These are phyloP conservation scores for Pyrenophora tritici-repentis DNA, from an alignment of 2,329 filamentous ascomycete species.

Conservation along the genomic window DNA sequence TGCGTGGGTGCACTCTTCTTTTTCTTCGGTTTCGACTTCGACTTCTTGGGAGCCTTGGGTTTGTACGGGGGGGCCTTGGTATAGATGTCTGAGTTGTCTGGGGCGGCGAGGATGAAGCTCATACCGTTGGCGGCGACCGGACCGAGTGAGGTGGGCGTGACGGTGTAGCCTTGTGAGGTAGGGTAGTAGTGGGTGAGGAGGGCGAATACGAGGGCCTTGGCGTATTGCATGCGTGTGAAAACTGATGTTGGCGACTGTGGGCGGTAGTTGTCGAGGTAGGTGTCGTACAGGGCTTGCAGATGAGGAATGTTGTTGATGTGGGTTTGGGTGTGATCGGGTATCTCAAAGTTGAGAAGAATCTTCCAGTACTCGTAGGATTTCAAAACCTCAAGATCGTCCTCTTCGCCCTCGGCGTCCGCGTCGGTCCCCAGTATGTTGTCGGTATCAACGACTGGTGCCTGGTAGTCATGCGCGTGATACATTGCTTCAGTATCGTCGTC, in stretches of 20 bases:
- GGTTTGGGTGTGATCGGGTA: constrained; percentile 7
- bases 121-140: constrained; percentile 17
- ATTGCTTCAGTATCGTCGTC: neutral
- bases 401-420: neutral
- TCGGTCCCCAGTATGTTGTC: neutral
- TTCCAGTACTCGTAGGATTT: neutral
- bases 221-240: constrained; percentile 21
- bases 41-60: constrained; percentile 3
- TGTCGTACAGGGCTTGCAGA: constrained; percentile 17
- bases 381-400: neutral
- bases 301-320: constrained; percentile 10
- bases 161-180: constrained; percentile 19
- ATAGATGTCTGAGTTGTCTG: constrained; percentile 10
- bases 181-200: constrained; percentile 35
- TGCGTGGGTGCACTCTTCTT: constrained; percentile 1
- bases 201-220: constrained; percentile 20
- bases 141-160: constrained; percentile 15
- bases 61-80: neutral
- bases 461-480: neutral
- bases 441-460: too few species aligned
- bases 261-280: constrained; percentile 16
- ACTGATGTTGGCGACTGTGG: constrained; percentile 1
- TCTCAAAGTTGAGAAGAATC: constrained; percentile 2
- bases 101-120: constrained; percentile 18
- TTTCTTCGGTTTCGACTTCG: neutral